phyloP scores from a whole-genome alignment of 208 protist genomes.

The Wallacemonas sp. region DNA sequence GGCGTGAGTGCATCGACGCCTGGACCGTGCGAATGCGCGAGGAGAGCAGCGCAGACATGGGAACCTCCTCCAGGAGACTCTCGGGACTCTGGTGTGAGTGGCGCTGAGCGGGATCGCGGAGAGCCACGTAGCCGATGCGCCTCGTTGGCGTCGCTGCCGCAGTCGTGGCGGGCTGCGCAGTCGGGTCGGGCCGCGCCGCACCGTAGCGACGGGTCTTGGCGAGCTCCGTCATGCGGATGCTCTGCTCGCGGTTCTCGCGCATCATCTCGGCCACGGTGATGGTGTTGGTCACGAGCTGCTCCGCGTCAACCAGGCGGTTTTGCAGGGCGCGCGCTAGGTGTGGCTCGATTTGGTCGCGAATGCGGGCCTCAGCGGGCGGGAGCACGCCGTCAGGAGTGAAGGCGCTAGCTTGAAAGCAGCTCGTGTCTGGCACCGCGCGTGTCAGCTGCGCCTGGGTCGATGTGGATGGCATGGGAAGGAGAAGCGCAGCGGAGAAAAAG shows the following conservation, averaged over 20 bases:
- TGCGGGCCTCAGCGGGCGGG: conserved; percentile 18
- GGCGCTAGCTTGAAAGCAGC: conserved; percentile 60
- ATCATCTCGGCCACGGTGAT: conserved; percentile 79
- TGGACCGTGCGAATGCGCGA: conserved; percentile 8
- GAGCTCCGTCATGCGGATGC: conserved; percentile 46
- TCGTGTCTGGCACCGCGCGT: conserved; percentile 61
- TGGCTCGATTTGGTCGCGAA: conserved; percentile 36
- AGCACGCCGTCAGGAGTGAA: conserved; percentile 76
- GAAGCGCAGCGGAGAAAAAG: conserved; percentile 37
- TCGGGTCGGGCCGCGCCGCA: too few species aligned
- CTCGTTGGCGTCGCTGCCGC: neutral
- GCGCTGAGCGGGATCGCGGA: neutral
- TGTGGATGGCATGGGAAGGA: conserved; percentile 31
- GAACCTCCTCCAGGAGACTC: neutral
- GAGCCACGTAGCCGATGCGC: conserved; percentile 22
- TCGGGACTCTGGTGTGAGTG: neutral
- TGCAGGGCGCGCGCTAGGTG: conserved; percentile 40
- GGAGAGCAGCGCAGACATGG: neutral
- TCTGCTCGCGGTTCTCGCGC: conserved; percentile 63
- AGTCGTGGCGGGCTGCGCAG: neutral
- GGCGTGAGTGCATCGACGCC: neutral
- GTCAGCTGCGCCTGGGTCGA: conserved; percentile 20
- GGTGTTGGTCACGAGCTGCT: conserved; percentile 47
- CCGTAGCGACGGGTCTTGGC: conserved; percentile 19
- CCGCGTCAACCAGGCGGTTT: conserved; percentile 32